Conservation (phyloP, 768 basidiomycete species). For the Flagelloscypha sp. region DNA sequence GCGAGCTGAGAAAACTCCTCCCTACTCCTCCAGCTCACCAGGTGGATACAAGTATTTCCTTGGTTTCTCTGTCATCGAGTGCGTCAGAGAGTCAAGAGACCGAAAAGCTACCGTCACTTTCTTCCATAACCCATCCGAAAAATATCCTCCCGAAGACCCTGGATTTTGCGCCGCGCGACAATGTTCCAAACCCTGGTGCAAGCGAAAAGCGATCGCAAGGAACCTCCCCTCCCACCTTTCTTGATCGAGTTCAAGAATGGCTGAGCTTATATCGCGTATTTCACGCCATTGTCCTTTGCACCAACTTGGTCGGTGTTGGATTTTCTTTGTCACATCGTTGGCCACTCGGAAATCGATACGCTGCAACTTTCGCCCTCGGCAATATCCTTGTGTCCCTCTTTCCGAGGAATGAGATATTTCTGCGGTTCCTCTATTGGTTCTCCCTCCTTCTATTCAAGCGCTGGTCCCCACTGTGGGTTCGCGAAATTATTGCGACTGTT, state of each 20-base stretch:
- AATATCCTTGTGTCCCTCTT: neutral
- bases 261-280: neutral
- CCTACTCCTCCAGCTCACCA: neutral
- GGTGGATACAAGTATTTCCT: neutral
- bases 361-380: neutral
- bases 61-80: neutral
- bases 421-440: neutral
- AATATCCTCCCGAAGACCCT: no score
- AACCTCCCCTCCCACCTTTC: neutral
- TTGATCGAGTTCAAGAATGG: conserved; percentile 2
- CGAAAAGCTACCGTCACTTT: no score
- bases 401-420: neutral
- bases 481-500: neutral
- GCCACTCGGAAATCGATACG: neutral
- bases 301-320: neutral
- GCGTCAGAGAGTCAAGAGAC: no score
- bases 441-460: neutral
- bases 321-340: neutral
- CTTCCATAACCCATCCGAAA: no score
- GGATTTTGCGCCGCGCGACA: conserved; percentile 8
- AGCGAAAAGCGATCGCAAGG: conserved; percentile 22
- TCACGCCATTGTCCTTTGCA: neutral
- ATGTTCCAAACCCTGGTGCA: conserved; percentile 17
- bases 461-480: neutral
- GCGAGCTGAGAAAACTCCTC: conserved; percentile 16